Conservation (phyloP, 1,284 basidiomycete genomes). For the Apiotrichum veenhuisii region DNA sequence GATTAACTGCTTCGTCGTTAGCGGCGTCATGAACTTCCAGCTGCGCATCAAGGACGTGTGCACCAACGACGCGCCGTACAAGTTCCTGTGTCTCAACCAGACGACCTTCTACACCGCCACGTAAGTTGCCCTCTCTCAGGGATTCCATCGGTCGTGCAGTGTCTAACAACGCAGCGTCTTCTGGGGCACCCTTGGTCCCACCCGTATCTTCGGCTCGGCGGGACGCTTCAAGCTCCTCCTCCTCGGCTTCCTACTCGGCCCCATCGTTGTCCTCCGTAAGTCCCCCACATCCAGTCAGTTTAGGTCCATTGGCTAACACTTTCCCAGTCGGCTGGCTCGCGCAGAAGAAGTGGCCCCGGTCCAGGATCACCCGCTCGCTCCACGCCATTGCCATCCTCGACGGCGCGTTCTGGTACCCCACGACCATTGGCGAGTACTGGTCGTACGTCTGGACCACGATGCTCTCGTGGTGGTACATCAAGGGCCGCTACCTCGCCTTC, state of each 20-base stretch:
- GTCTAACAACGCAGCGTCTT: constrained; percentile 51
- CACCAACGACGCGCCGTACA: constrained; percentile 20
- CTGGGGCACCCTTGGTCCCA: constrained; percentile 74
- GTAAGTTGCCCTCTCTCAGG: not conserved
- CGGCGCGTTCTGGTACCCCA: constrained; percentile 7
- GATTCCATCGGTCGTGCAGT: no score
- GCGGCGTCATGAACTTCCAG: constrained; percentile 28
- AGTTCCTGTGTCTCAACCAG: constrained; percentile 21
- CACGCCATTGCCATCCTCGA: constrained; percentile 15
- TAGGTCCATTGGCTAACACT: not conserved
- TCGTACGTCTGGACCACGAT: constrained; percentile 5
- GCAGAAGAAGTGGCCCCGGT: constrained; percentile 5
- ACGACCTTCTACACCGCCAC: constrained; percentile 11
- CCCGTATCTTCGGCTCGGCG: constrained; percentile 64
- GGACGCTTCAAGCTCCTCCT: constrained; percentile 58
- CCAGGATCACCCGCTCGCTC: constrained; percentile 7
- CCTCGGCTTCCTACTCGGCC: constrained; percentile 68
- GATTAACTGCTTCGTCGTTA: constrained; percentile 49
- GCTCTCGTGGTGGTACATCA: constrained; percentile 39
- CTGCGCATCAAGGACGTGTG: constrained; percentile 27
- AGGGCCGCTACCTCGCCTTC: constrained; percentile 33
- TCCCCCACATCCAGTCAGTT: not conserved
- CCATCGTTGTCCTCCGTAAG: constrained; percentile 39
- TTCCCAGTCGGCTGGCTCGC: constrained; percentile 39
- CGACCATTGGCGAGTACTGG: not conserved